Conservation (phyloP, 2,329 filamentous ascomycete genomes). For the Ascochyta viciae-villosae region DNA sequence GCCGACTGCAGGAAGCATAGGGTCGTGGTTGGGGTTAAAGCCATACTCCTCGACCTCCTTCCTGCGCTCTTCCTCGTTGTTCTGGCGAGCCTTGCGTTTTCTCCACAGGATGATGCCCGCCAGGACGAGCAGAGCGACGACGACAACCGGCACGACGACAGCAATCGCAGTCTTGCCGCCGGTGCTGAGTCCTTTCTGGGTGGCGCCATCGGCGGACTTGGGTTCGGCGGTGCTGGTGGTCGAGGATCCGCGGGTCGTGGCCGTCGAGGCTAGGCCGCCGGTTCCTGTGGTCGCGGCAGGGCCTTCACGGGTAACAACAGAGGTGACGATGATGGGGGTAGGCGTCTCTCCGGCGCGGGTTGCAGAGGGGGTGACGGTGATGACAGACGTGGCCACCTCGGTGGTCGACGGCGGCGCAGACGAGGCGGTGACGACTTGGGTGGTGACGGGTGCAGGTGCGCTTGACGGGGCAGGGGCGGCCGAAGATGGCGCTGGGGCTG, state of each 20-base stretch:
- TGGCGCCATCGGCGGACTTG: conserved; percentile 20
- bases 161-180: conserved; percentile 85
- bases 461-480: conserved; percentile 16
- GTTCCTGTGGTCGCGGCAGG: conserved; percentile 11
- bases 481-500: conserved; percentile 12
- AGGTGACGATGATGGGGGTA: conserved; percentile 26
- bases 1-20: conserved; percentile 70
- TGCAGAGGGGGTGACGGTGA: conserved; percentile 31
- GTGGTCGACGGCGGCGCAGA: conserved; percentile 29
- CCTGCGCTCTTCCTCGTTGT: conserved; percentile 83
- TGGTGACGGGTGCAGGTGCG: conserved; percentile 20
- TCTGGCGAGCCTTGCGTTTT: conserved; percentile 83
- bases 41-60: conserved; percentile 98
- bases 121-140: conserved; percentile 80
- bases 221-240: conserved; percentile 20
- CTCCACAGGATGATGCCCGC: conserved; percentile 85
- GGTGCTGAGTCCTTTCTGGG: conserved; percentile 58
- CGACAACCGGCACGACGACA: conserved; percentile 91
- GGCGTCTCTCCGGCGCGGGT: conserved; percentile 29
- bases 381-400: conserved; percentile 28
- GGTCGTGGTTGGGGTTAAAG: conserved; percentile 97
- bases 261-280: conserved; percentile 20
- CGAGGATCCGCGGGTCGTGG: conserved; percentile 10
- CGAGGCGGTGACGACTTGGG: conserved; percentile 33
- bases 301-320: conserved; percentile 19